Percentiles rank a stretch among this genome's conserved stretches.
Conservation (phyloP, 371 early-diverging fungal species). For the Mucor circinelloides region DNA sequence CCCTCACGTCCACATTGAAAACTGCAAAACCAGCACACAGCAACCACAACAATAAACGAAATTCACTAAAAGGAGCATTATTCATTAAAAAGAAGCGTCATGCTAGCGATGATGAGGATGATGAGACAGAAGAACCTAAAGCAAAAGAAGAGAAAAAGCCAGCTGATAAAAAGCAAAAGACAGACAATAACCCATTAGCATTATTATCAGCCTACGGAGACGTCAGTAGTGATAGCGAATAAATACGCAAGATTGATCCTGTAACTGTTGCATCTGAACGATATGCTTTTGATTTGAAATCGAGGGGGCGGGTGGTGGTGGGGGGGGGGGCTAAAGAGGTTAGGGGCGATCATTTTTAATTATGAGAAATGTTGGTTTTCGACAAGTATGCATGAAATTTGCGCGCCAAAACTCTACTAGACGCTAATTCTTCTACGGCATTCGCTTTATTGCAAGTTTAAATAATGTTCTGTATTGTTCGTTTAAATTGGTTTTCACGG, state of each 20-base stretch:
- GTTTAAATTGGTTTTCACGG: background rate
- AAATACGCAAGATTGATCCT: conserved; percentile 2
- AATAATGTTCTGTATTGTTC: background rate
- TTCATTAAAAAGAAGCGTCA: conserved; percentile 30
- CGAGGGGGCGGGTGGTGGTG: too few relatives aligned
- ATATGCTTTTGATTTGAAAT: background rate
- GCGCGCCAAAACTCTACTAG: background rate
- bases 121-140: too few relatives aligned
- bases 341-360: conserved; percentile 1
- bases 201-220: conserved; percentile 40
- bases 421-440: background rate
- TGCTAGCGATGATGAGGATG: conserved; percentile 16
- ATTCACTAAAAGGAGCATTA: conserved; percentile 12
- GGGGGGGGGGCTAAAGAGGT: background rate
- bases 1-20: background rate
- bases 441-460: background rate
- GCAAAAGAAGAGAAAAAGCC: background rate
- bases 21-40: background rate
- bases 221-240: conserved; percentile 27
- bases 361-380: conserved; percentile 6
- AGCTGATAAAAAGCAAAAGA: conserved; percentile 3
- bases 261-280: background rate
- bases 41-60: background rate
- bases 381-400: conserved; percentile 4
- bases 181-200: conserved; percentile 6